phyloP scores from a whole-genome alignment of 352 stramenopile species.

The Globisporangium irregulare region DNA sequence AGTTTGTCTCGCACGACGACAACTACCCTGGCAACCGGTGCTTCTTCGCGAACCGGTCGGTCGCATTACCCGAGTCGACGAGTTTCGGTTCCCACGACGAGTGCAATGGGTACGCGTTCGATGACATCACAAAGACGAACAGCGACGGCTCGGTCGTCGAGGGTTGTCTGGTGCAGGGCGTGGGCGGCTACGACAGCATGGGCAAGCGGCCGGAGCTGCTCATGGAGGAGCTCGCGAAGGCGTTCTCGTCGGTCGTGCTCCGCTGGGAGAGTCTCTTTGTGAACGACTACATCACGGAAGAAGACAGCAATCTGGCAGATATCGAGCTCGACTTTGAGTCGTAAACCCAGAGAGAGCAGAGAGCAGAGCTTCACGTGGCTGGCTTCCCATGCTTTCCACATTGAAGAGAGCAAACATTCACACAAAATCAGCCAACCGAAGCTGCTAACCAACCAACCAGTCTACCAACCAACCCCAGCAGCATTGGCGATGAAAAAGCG shows the following conservation, averaged over 20 bases:
- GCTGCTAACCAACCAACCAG: too few relatives aligned
- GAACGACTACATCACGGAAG: constrained; percentile 54
- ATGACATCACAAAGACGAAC: constrained; percentile 37
- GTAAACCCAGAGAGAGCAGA: constrained; percentile 1
- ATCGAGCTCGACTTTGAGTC: constrained; percentile 39
- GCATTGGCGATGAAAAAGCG: too few relatives aligned
- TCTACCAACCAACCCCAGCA: too few relatives aligned
- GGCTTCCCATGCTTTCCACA: too few relatives aligned
- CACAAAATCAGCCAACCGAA: too few relatives aligned
- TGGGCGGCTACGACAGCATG: constrained; percentile 51
- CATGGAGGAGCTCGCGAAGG: constrained; percentile 56
- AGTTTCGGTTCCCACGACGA: constrained; percentile 53
- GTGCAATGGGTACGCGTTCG: constrained; percentile 69
- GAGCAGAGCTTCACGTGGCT: too few relatives aligned
- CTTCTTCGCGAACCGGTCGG: constrained; percentile 48
- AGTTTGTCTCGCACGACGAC: constrained; percentile 42
- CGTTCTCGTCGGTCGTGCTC: constrained; percentile 64
- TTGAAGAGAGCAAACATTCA: too few relatives aligned
- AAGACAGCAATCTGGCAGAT: constrained; percentile 31
- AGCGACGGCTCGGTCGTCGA: constrained; percentile 37
- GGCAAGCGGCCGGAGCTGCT: constrained; percentile 37
- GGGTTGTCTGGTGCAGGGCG: constrained; percentile 50
- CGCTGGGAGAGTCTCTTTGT: constrained; percentile 71
- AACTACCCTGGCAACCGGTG: constrained; percentile 44
- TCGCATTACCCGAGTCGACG: constrained; percentile 36